These are phyloP conservation scores for Elsinoe necatrix DNA, from an alignment of 2,329 filamentous ascomycete genomes.

Conservation along the genomic window DNA sequence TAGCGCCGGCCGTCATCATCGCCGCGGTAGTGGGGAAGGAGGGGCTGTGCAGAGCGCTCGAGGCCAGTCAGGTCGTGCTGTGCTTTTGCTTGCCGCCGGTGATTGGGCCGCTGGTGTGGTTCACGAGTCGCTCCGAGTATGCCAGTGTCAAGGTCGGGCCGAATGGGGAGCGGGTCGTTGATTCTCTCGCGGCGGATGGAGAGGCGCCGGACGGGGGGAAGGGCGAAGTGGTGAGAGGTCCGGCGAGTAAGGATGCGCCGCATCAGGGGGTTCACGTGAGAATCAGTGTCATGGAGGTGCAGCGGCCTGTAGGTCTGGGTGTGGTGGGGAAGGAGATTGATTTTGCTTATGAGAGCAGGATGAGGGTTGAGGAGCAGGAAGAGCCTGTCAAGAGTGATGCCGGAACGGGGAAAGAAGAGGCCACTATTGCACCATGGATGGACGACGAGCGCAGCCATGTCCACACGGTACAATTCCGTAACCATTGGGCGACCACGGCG, in stretches of 20 bases:
- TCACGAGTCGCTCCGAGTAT: slow-evolving; percentile 68
- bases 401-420: neutral
- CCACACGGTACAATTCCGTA: slow-evolving; percentile 53
- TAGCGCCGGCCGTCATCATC: slow-evolving; percentile 74
- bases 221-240: neutral
- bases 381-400: neutral
- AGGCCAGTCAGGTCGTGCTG: slow-evolving; percentile 68
- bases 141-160: slow-evolving; percentile 47
- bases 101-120: slow-evolving; percentile 72
- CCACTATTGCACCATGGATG: neutral
- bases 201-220: slow-evolving; percentile 13
- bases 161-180: slow-evolving; percentile 58
- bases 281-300: neutral
- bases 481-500: slow-evolving; percentile 55
- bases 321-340: slow-evolving; percentile 4
- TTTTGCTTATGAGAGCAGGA: neutral
- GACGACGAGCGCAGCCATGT: slow-evolving; percentile 12
- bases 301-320: neutral
- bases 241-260: neutral
- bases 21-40: slow-evolving; percentile 65
- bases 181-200: slow-evolving; percentile 28
- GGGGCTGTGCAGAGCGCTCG: slow-evolving; percentile 63
- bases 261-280: neutral
- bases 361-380: neutral
- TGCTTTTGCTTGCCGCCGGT: slow-evolving; percentile 75